Base-by-base conservation (phyloP, 768 basidiomycete genomes). In the Suillus placidus region DNA sequence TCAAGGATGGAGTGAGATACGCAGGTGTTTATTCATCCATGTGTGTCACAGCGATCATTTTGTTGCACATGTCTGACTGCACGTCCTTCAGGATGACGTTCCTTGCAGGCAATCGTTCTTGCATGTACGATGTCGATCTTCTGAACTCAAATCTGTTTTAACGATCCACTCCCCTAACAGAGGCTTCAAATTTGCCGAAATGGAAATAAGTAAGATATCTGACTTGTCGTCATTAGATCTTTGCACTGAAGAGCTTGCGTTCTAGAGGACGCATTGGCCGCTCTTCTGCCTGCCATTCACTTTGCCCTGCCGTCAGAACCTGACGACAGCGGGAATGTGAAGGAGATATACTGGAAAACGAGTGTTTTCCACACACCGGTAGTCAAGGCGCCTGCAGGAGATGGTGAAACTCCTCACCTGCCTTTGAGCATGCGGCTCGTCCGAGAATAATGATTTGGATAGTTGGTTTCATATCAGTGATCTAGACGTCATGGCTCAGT, bases 201-300 rank as follows among this genome's bases (percentile, higher is more conserved):
- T 83, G 23, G 83, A 85, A 72, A 83, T 85, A 76, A 85, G 83
- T 84, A 66, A 60, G 82, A 6, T 4, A 40, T 14, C 23, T 6
- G 12, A 1, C 14, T 12, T n/a, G 16, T n/a, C 10, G 49, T 40
- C 9, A 32, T 34, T 62, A 26, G 26, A 26, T 26, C 30, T 62
- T n/a, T 30, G 34, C 42, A 30, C 20, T 35, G 43, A 62, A 26
- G 26, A 26, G 26, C 26, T 26, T 45, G 43, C 12, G 5, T 69
- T 9, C 35, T 51, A 73, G 72, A 76, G 61, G 72, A 74, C 64
- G 62, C 73, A 23, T 51, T 74, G 13, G 57, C 68, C 14, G 72
- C 73, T 13, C 69, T 74, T 5, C 18, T 76, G 10, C 68, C 69
- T 16, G 63, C 43, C 18, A 62, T 76, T 45, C 68, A 72, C 58